Evolutionary conservation across 257 asterid species (phyloP).

Genomic region (Jacaranda copaia): DNA sequence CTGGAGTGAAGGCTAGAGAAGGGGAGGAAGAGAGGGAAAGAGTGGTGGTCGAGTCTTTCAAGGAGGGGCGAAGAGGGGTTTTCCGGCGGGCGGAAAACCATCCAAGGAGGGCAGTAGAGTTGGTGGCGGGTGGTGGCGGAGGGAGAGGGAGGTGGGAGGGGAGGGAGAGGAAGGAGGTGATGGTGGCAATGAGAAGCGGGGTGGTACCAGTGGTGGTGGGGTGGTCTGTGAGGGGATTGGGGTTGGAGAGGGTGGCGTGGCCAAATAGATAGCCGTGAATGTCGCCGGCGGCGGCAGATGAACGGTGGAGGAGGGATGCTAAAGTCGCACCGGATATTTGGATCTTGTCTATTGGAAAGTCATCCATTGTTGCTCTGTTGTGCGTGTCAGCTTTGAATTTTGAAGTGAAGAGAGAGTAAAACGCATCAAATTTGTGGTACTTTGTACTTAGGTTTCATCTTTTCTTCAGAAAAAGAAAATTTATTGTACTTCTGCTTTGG

Average conservation of each 20-base stretch:
- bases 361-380: slow-evolving; percentile 52
- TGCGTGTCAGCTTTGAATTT: not conserved
- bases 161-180: slow-evolving; percentile 71
- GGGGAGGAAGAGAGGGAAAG: slow-evolving; percentile 53
- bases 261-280: slow-evolving; percentile 85
- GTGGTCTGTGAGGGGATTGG: slow-evolving; percentile 69
- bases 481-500: too few species aligned
- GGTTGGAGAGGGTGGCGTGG: slow-evolving; percentile 58
- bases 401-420: not conserved
- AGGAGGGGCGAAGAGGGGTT: slow-evolving; percentile 68
- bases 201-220: slow-evolving; percentile 45
- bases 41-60: slow-evolving; percentile 58
- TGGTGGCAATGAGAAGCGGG: slow-evolving; percentile 54
- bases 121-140: slow-evolving; percentile 41
- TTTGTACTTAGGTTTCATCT: not conserved
- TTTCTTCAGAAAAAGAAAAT: not conserved
- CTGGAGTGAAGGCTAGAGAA: slow-evolving; percentile 51
- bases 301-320: slow-evolving; percentile 83
- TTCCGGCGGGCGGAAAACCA: slow-evolving; percentile 66
- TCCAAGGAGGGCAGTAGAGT: slow-evolving; percentile 48
- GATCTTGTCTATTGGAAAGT: slow-evolving; percentile 65
- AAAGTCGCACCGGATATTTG: slow-evolving; percentile 76
- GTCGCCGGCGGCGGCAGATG: slow-evolving; percentile 69
- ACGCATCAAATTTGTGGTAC: not conserved
- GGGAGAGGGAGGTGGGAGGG: slow-evolving; percentile 72